These are phyloP conservation scores for Acanthamoeba castellanii DNA, from an alignment of 208 protist genomes.

Conservation along the genomic window DNA sequence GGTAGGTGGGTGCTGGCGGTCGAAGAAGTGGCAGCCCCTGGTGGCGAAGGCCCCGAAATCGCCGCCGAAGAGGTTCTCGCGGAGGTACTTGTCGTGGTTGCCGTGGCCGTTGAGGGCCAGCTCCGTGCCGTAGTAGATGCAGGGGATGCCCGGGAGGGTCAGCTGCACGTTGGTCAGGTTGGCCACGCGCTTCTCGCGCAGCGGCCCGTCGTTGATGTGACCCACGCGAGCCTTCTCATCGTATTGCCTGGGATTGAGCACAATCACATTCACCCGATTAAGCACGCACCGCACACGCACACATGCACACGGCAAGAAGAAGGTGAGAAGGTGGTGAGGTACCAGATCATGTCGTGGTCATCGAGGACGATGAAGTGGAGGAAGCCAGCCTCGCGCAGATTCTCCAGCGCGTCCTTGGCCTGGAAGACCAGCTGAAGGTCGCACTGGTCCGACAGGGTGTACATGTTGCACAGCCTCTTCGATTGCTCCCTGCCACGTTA, in stretches of 20 bases:
- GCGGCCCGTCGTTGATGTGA: conserved; percentile 20
- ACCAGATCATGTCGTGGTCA: conserved; percentile 62
- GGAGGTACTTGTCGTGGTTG: conserved; percentile 39
- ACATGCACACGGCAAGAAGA: not conserved
- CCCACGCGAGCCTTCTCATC: conserved; percentile 11
- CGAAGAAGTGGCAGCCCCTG: conserved; percentile 48
- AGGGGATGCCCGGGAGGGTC: conserved; percentile 30
- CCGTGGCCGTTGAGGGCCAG: conserved; percentile 36
- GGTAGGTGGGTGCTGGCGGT: conserved; percentile 9
- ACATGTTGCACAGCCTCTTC: conserved; percentile 28
- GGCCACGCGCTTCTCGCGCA: not conserved
- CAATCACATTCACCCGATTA: not conserved
- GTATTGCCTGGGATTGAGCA: conserved; percentile 1
- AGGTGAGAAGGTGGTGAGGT: not conserved
- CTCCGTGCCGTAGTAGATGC: conserved; percentile 51
- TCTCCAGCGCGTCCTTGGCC: conserved; percentile 25
- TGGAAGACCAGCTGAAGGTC: conserved; percentile 9
- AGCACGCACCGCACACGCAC: not conserved
- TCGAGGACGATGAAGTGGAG: conserved; percentile 43
- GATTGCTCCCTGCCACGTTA: not conserved
- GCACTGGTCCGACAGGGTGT: not conserved
- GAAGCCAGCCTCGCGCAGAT: conserved; percentile 15
- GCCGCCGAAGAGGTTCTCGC: conserved; percentile 33
- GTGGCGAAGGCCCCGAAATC: conserved; percentile 14
- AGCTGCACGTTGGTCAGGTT: conserved; percentile 10